A percentile compares a stretch with the other conserved stretches of the same genome.
Evolutionary conservation across 352 stramenopile species (phyloP).

Genomic region (Pythium grandisporangium): DNA sequence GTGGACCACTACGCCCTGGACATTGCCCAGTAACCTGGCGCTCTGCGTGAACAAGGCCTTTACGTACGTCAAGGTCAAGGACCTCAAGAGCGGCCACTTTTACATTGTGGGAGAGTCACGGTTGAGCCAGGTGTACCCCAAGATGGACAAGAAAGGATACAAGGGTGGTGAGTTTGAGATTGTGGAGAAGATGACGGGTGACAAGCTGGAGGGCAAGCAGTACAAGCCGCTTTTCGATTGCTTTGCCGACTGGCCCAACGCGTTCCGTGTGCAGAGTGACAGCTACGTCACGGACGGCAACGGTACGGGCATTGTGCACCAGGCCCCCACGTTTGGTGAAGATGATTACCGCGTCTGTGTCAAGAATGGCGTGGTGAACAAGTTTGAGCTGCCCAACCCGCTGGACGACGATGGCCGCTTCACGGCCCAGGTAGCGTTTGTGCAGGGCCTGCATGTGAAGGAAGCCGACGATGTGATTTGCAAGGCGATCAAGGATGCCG

Average conservation of each 20-base stretch:
- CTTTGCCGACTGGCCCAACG: slow-evolving; percentile 86
- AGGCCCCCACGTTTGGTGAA: slow-evolving; percentile 98
- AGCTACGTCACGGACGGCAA: slow-evolving; percentile 97
- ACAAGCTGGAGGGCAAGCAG: slow-evolving; percentile 90
- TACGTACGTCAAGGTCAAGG: slow-evolving; percentile 97
- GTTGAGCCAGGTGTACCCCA: slow-evolving; percentile 94
- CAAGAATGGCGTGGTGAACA: slow-evolving; percentile 91
- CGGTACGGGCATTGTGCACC: slow-evolving; percentile 97
- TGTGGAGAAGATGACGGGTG: slow-evolving; percentile 87
- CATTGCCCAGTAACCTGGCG: slow-evolving; percentile 97
- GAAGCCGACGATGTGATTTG: slow-evolving; percentile 97
- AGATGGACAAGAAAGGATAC: slow-evolving; percentile 97
- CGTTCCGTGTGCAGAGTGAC: slow-evolving; percentile 96
- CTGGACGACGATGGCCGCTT: slow-evolving; percentile 97
- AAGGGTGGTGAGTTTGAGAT: slow-evolving; percentile 92
- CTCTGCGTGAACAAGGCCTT: slow-evolving; percentile 96
- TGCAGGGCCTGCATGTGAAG: slow-evolving; percentile 96
- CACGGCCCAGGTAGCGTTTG: slow-evolving; percentile 87
- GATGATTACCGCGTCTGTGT: slow-evolving; percentile 99
- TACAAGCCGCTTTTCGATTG: slow-evolving; percentile 97
- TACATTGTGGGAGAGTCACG: slow-evolving; percentile 94
- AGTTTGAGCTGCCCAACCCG: slow-evolving; percentile 94
- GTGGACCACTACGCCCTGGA: slow-evolving; percentile 99
- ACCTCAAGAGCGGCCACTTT: slow-evolving; percentile 84
- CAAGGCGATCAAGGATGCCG: slow-evolving; percentile 90